These are phyloP conservation scores for Silene uniflora DNA, from an alignment of 148 eudicot genomes.

Conservation along the genomic window DNA sequence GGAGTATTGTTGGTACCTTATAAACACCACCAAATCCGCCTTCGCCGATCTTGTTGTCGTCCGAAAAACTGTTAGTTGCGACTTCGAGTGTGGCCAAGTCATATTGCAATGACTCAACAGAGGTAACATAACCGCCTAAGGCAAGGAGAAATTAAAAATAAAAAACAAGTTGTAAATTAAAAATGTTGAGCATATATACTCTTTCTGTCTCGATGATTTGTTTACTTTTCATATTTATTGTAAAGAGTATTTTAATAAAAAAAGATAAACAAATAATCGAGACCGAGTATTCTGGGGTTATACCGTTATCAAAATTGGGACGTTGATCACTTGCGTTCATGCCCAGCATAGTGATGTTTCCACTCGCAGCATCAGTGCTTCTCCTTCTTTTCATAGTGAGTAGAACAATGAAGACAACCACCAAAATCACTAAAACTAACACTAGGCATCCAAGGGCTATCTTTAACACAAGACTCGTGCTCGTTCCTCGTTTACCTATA, in stretches of 20 bases:
- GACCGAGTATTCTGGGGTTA: too few relatives aligned
- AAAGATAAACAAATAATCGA: too few relatives aligned
- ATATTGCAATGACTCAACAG: not conserved
- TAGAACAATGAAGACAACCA: slow-evolving; percentile 1
- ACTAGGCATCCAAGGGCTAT: not conserved
- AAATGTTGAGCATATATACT: too few relatives aligned
- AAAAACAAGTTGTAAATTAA: too few relatives aligned
- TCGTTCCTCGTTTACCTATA: not conserved
- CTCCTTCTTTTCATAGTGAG: not conserved
- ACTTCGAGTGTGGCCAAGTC: slow-evolving; percentile 7
- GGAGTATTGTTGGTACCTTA: not conserved
- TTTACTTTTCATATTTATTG: too few relatives aligned
- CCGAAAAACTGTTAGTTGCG: slow-evolving; percentile 7
- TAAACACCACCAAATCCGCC: slow-evolving; percentile 17
- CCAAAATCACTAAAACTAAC: slow-evolving; percentile 9
- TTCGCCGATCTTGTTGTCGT: slow-evolving; percentile 10
- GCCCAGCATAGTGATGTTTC: not conserved
- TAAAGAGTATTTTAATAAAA: too few relatives aligned
- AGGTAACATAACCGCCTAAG: too few relatives aligned
- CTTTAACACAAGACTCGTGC: not conserved
- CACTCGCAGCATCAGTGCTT: not conserved
- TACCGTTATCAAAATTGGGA: too few relatives aligned
- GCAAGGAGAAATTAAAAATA: too few relatives aligned
- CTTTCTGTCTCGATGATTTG: too few relatives aligned
- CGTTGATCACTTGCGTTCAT: not conserved